Evolutionary conservation across 345 rosid species (phyloP).

Genomic region (Populus tremula): DNA sequence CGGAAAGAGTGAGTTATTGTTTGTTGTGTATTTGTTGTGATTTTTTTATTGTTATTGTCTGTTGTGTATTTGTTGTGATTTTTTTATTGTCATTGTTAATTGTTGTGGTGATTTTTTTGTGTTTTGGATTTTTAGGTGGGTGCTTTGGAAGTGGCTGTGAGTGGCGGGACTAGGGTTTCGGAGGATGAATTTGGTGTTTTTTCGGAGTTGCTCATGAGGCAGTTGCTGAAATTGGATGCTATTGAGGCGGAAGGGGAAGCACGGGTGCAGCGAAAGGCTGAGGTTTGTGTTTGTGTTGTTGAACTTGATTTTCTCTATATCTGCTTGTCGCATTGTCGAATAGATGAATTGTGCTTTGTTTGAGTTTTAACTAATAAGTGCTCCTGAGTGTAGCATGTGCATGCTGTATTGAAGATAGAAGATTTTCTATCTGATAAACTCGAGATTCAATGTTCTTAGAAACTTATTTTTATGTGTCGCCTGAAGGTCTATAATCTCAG

Average conservation of each 20-base stretch:
- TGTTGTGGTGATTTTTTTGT: background rate
- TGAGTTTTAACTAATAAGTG: background rate
- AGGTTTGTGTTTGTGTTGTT: slow-evolving; percentile 46
- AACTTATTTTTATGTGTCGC: too few species aligned
- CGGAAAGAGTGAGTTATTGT: slow-evolving; percentile 55
- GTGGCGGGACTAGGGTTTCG: slow-evolving; percentile 56
- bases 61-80: background rate
- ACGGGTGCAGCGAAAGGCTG: slow-evolving; percentile 70
- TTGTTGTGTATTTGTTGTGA: background rate
- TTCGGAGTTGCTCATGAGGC: slow-evolving; percentile 84
- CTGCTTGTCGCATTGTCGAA: background rate
- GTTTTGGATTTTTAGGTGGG: slow-evolving; percentile 43
- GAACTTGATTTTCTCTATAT: background rate
- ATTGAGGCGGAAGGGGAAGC: slow-evolving; percentile 89
- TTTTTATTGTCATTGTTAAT: background rate
- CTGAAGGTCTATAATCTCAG: too few species aligned
- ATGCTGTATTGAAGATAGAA: background rate
- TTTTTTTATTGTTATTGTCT: background rate
- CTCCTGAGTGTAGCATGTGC: background rate
- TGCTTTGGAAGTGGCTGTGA: slow-evolving; percentile 66
- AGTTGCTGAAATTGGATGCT: slow-evolving; percentile 74
- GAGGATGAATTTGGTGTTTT: slow-evolving; percentile 57
- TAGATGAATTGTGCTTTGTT: background rate
- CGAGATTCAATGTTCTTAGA: too few species aligned
- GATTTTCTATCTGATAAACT: background rate